Percentiles rank a stretch among this genome's conserved stretches.
These are phyloP conservation scores for Pichia phayaonensis DNA, from an alignment of 805 yeast genomes.

Conservation along the genomic window DNA sequence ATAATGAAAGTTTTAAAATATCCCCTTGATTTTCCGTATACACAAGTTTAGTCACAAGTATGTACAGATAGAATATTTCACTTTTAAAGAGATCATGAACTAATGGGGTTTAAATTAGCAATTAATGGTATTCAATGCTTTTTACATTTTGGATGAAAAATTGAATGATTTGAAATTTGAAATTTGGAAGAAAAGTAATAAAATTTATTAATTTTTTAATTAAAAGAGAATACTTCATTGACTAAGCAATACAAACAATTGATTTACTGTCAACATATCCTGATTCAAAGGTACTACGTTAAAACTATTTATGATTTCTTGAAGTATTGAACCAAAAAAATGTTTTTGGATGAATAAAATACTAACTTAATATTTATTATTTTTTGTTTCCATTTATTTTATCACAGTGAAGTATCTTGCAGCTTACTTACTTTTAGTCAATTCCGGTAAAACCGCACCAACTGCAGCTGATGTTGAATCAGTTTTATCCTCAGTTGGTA, in stretches of 20 bases:
- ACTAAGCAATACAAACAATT: too few species aligned
- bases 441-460: constrained; percentile 82
- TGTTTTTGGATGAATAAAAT: not conserved
- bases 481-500: constrained; percentile 68
- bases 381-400: not conserved
- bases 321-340: not conserved
- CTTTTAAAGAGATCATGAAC: not conserved
- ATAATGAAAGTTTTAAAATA: not conserved
- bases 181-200: too few species aligned
- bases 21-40: not conserved
- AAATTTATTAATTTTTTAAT: too few species aligned
- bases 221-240: too few species aligned
- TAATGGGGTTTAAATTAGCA: not conserved
- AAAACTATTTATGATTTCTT: not conserved
- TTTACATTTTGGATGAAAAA: not conserved
- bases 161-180: not conserved
- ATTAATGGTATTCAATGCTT: too few species aligned
- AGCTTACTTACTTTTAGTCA: constrained; percentile 83
- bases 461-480: constrained; percentile 68
- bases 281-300: not conserved
- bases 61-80: not conserved
- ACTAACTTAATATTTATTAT: constrained; percentile 1
- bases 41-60: not conserved
- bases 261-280: too few species aligned
- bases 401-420: constrained; percentile 76